These are phyloP conservation scores for Raffaelea ambrosiae DNA, from an alignment of 2,329 filamentous ascomycete species.

Conservation along the genomic window DNA sequence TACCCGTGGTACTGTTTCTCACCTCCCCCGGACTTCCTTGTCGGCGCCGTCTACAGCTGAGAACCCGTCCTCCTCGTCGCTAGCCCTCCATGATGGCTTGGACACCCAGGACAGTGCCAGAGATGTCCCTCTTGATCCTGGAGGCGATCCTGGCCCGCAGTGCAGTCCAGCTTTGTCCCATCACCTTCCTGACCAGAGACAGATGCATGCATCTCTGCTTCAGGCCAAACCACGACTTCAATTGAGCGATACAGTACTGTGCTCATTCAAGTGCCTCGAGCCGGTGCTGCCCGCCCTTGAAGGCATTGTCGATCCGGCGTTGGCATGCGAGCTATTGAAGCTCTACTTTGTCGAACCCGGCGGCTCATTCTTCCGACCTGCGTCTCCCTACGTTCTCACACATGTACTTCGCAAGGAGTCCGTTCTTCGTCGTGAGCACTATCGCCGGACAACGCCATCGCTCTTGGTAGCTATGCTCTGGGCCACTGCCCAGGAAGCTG, in stretches of 20 bases:
- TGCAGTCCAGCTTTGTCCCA: too few relatives aligned
- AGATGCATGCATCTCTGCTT: too few relatives aligned
- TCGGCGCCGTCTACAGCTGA: too few relatives aligned
- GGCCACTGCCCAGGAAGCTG: constrained; percentile 37
- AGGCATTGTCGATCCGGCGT: constrained; percentile 27
- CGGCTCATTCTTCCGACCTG: constrained; percentile 31
- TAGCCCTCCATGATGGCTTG: too few relatives aligned
- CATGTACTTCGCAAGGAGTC: constrained; percentile 36
- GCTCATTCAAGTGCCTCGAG: constrained; percentile 22
- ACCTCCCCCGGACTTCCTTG: too few relatives aligned
- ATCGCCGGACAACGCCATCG: constrained; percentile 32
- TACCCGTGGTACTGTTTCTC: too few relatives aligned
- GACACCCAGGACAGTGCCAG: too few relatives aligned
- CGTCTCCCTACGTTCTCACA: constrained; percentile 39
- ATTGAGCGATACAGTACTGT: background rate
- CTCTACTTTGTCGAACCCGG: constrained; percentile 37
- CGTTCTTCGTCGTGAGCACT: constrained; percentile 28
- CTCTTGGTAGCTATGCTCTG: constrained; percentile 39
- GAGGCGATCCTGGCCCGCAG: too few relatives aligned
- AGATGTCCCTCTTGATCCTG: too few relatives aligned
- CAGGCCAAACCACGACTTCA: too few relatives aligned
- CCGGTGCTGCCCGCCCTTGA: constrained; percentile 29
- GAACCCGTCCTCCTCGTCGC: too few relatives aligned
- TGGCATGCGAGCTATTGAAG: constrained; percentile 38
- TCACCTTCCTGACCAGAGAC: too few relatives aligned